These are phyloP conservation scores for Talaromyces sp. DNA, from an alignment of 2,329 filamentous ascomycete genomes.

Conservation along the genomic window DNA sequence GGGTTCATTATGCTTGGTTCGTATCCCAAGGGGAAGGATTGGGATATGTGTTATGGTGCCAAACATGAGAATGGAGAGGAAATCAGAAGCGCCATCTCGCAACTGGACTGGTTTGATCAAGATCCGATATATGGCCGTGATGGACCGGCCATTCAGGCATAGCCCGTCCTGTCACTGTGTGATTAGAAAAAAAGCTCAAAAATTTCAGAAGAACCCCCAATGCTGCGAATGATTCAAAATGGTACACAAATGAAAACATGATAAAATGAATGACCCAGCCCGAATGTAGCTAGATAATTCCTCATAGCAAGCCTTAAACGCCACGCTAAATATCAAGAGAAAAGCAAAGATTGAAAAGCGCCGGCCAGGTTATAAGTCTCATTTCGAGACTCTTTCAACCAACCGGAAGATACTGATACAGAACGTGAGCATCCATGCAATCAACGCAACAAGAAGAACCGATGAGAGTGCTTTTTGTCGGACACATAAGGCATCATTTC, in stretches of 20 bases:
- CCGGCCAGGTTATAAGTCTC: background rate
- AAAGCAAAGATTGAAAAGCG: background rate
- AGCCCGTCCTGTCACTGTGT: background rate
- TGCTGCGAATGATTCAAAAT: background rate
- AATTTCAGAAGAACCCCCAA: background rate
- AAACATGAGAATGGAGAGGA: conserved; percentile 54
- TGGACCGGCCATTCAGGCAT: conserved; percentile 47
- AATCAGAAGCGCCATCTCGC: conserved; percentile 46
- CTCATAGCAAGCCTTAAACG: conserved; percentile 1
- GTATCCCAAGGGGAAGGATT: conserved; percentile 54
- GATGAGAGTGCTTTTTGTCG: conserved; percentile 67
- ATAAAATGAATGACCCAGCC: background rate
- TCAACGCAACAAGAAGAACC: conserved; percentile 72
- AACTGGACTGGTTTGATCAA: conserved; percentile 52
- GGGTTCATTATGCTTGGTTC: conserved; percentile 63
- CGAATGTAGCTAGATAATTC: background rate
- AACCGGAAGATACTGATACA: conserved; percentile 74
- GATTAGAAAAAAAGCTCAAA: background rate
- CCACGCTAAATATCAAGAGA: conserved; percentile 8
- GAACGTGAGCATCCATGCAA: conserved; percentile 90
- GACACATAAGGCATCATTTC: conserved; percentile 50
- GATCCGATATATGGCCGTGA: conserved; percentile 57
- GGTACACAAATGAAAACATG: background rate
- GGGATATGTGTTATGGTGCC: conserved; percentile 69
- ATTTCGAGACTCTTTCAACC: conserved; percentile 21